Base-by-base conservation (phyloP, 164 flowering plant species). In the Sextonia rubra region DNA sequence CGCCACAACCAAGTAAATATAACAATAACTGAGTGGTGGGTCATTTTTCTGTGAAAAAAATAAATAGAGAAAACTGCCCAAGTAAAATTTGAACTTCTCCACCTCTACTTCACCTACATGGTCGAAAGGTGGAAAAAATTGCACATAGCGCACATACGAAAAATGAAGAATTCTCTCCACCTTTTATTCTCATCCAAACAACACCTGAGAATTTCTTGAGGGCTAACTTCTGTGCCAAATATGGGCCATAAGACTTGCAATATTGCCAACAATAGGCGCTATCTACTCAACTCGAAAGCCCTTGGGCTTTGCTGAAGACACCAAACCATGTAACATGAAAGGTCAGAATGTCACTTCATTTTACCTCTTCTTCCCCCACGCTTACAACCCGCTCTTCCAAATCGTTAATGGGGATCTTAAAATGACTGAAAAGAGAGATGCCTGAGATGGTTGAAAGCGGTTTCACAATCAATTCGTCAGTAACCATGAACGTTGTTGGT, bases 321-420 rank as follows among this genome's bases (percentile, higher is more conserved):
- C 58, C 17, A 52, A 52, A 52, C 58, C 8, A 9, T 37, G 3
- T 17, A 20, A 5, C n/a, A 15, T 1, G 12, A 1, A 52, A 17
- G 20, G 17, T 52, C n/a, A 52, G n/a, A 52, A 52, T 52, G 58
- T 52, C 14, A 12, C 1, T 52, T 52, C 17, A 24, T 29, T 61
- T 71, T 58, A 79, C 78, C 81, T 79, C 78, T 7, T 69, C 32
- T 15, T 60, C 9, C 23, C 76, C 76, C 1, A 79, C 58, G 0
- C 56, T 18, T 18, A 75, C 71, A 22, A 30, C 55, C 7, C 25
- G 70, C 47, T 75, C 71, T 52, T 72, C 71, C 32, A 72, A 3
- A 66, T 75, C 78, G 14, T 4, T 18, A 20, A 72, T 20, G 7
- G 68, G 63, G 3, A 75, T 66, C 0, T 66, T 25, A 27, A 70